phyloP scores from a whole-genome alignment of 768 basidiomycete species.

The Boletellus ananas region DNA sequence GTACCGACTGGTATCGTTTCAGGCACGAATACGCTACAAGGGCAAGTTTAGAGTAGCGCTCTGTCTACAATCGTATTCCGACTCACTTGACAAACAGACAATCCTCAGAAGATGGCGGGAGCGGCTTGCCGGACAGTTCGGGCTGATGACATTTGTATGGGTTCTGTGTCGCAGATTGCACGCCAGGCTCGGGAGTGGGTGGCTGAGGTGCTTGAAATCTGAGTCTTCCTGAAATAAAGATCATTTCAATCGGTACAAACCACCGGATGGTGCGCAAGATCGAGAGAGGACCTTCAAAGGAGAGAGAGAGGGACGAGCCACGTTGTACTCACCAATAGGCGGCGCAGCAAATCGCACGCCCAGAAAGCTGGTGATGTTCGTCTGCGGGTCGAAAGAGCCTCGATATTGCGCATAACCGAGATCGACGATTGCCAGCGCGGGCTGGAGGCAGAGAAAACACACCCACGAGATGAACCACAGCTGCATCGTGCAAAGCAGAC shows the following conservation, averaged over 20 bases:
- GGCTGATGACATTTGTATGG: constrained; percentile 27
- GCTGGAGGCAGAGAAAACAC: neutral
- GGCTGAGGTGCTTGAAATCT: constrained; percentile 30
- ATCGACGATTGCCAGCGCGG: constrained; percentile 15
- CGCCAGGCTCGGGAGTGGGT: constrained; percentile 11
- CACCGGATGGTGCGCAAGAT: too few species aligned
- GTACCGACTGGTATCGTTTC: constrained; percentile 4
- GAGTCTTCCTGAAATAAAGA: constrained; percentile 9
- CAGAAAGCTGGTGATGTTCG: constrained; percentile 23
- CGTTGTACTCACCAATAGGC: constrained; percentile 36
- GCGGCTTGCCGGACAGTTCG: neutral
- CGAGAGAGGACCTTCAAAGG: too few species aligned
- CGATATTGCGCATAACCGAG: constrained; percentile 31
- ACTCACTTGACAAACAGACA: constrained; percentile 27
- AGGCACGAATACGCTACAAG: constrained; percentile 8
- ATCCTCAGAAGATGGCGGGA: constrained; percentile 25
- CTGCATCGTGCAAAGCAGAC: neutral
- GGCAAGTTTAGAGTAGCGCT: neutral
- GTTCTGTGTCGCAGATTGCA: constrained; percentile 25
- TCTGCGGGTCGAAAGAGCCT: constrained; percentile 20
- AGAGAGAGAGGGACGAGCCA: too few species aligned
- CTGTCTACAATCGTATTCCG: too few species aligned
- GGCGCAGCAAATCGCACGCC: constrained; percentile 45
- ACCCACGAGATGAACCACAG: neutral
- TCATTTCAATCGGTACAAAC: neutral